Base-by-base conservation (phyloP, 305 asterid genomes). In the Rubia tinctorum region DNA sequence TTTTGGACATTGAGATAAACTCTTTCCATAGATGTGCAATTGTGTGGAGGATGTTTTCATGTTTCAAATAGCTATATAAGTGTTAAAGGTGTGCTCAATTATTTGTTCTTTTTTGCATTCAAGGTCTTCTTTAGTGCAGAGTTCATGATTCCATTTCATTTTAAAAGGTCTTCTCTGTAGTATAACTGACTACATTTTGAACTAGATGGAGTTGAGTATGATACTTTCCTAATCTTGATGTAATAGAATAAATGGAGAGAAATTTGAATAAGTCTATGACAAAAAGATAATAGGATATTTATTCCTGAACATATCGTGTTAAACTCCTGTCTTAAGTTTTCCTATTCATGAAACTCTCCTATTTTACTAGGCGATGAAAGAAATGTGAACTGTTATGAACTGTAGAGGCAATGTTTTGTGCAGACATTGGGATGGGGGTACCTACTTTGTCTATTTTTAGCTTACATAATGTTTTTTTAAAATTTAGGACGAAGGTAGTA, bases 191-290 rank as follows among this genome's bases (percentile, higher is more conserved):
- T 30, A 27, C 44, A 18, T 59, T 1, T 44, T 8, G 6, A 8
- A 42, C 8, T 22, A 7, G 8, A 5, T 72, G 51, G n/a, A 23
- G 42, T 53, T 60, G 17, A 59, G 58, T 44, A 18, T 58, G 9
- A 66, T 10, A 42, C 49, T 70, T 30, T 25, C 40, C 43, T 1
- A 1, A 3, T 75, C 45, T 56, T 45, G 22, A 56, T 61, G 64
- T 51, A 18, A 34, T 73, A 93, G 98, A 93, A 80, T 42, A 96
- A 93, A 75, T 91, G 98, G 98, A 86, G 96, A 70, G 96, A 95
- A 6, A 83, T 91, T 69, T 3, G 34, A 30, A 30, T 30, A 30
- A 30, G 34, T 30, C 34, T 30, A 30, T 30, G 34, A 30, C 34
- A 30, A 30, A 30, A 30, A 1, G 34, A 30, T 30, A 30, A 30